A percentile compares a stretch with the other conserved stretches of the same genome.
phyloP scores from a whole-genome alignment of 1,139 yeast species.

The Yamadazyma songkhlaensis region DNA sequence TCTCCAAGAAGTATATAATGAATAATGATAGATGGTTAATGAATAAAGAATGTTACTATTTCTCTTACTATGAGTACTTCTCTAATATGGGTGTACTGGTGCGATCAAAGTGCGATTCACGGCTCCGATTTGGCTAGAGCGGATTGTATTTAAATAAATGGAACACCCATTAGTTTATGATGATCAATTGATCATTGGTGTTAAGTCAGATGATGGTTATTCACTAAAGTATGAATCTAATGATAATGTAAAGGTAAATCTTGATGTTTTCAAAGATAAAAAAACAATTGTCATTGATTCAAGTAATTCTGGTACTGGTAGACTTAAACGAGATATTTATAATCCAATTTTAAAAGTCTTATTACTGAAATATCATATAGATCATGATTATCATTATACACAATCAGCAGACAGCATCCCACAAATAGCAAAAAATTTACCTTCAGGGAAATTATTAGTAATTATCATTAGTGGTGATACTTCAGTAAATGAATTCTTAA shows the following conservation, averaged over 20 bases:
- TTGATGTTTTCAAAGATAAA: constrained; percentile 1
- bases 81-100: not conserved
- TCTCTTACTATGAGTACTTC: too few relatives aligned
- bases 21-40: constrained; percentile 4
- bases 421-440: constrained; percentile 30
- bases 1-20: constrained; percentile 9
- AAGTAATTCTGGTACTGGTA: constrained; percentile 53
- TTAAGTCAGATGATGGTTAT: constrained; percentile 9
- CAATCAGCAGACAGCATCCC: constrained; percentile 27
- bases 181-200: constrained; percentile 7
- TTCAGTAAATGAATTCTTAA: constrained; percentile 72
- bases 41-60: not conserved
- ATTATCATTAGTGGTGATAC: constrained; percentile 84
- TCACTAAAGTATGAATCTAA: not conserved
- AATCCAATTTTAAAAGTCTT: constrained; percentile 43
- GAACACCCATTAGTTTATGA: constrained; percentile 5
- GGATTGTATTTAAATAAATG: constrained; percentile 3
- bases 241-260: not conserved
- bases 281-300: constrained; percentile 45
- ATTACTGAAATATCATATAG: constrained; percentile 31
- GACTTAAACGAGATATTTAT: constrained; percentile 42
- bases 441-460: constrained; percentile 33
- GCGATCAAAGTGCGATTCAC: not conserved
- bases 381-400: constrained; percentile 42
- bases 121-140: too few relatives aligned